Conservation (phyloP, 441 rosid genomes). For the California macrophylla region DNA sequence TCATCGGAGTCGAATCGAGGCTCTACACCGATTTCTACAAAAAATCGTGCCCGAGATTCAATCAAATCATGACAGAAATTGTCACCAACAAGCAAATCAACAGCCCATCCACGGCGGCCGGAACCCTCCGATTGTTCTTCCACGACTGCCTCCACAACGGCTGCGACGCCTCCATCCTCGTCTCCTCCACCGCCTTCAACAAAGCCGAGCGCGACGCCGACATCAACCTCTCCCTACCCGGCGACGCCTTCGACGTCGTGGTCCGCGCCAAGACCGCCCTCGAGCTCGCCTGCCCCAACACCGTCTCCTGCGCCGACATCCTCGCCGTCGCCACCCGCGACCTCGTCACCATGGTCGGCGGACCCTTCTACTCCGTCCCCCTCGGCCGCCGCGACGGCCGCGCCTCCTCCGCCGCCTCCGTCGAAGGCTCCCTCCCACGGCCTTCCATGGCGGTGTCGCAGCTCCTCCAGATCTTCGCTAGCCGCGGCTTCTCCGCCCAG, state of each 20-base stretch:
- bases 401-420: constrained; percentile 28
- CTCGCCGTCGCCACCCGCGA: constrained; percentile 53
- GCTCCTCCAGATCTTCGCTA: constrained; percentile 32
- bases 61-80: constrained; percentile 41
- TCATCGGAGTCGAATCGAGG: constrained; percentile 22
- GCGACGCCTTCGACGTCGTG: constrained; percentile 63
- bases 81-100: constrained; percentile 54
- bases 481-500: constrained; percentile 36
- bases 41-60: constrained; percentile 45
- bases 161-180: constrained; percentile 47
- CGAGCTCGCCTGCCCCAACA: constrained; percentile 56
- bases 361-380: constrained; percentile 43
- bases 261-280: constrained; percentile 59
- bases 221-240: constrained; percentile 65
- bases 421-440: constrained; percentile 38
- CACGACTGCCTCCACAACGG: constrained; percentile 56
- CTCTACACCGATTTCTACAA: constrained; percentile 33
- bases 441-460: constrained; percentile 37
- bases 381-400: constrained; percentile 49
- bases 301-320: too few relatives aligned
- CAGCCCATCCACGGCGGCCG: constrained; percentile 57
- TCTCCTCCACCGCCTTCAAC: constrained; percentile 48
- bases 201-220: constrained; percentile 54
- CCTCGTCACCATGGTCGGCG: constrained; percentile 52
- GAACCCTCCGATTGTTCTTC: constrained; percentile 46